phyloP scores from a whole-genome alignment of 441 rosid genomes.

The Euphorbia celastroides region DNA sequence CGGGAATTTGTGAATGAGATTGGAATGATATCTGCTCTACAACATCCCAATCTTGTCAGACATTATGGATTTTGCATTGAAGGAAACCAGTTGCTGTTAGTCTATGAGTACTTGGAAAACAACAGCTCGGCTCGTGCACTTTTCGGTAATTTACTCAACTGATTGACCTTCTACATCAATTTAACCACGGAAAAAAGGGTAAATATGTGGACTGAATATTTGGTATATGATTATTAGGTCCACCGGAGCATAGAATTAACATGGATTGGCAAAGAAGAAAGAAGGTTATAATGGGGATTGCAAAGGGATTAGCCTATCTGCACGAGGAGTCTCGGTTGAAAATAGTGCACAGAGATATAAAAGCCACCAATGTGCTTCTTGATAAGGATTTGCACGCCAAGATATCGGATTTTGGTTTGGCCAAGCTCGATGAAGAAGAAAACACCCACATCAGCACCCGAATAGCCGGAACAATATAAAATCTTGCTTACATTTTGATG shows the following conservation, averaged over 20 bases:
- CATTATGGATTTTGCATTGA: slow-evolving; percentile 75
- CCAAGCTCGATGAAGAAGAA: slow-evolving; percentile 80
- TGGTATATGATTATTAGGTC: slow-evolving; percentile 32
- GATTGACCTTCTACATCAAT: not conserved
- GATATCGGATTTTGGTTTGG: slow-evolving; percentile 81
- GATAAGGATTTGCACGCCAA: slow-evolving; percentile 65
- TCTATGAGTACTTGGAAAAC: slow-evolving; percentile 76
- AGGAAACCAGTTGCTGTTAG: slow-evolving; percentile 66
- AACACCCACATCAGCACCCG: slow-evolving; percentile 80
- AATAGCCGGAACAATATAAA: slow-evolving; percentile 75
- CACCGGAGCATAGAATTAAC: slow-evolving; percentile 34
- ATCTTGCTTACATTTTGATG: not conserved
- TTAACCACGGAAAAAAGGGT: not conserved
- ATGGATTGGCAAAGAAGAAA: slow-evolving; percentile 64
- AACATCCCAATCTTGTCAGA: slow-evolving; percentile 77
- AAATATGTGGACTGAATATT: too few species aligned
- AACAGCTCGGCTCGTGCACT: slow-evolving; percentile 73
- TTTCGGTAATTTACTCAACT: slow-evolving; percentile 41
- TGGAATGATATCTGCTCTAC: slow-evolving; percentile 77
- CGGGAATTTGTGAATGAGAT: slow-evolving; percentile 75
- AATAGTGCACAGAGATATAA: slow-evolving; percentile 80
- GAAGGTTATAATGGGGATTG: slow-evolving; percentile 56
- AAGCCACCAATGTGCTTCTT: slow-evolving; percentile 75
- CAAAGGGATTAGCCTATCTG: slow-evolving; percentile 70
- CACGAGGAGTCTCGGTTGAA: slow-evolving; percentile 82